phyloP scores from a whole-genome alignment of 257 asterid species.

The Plantago major region DNA sequence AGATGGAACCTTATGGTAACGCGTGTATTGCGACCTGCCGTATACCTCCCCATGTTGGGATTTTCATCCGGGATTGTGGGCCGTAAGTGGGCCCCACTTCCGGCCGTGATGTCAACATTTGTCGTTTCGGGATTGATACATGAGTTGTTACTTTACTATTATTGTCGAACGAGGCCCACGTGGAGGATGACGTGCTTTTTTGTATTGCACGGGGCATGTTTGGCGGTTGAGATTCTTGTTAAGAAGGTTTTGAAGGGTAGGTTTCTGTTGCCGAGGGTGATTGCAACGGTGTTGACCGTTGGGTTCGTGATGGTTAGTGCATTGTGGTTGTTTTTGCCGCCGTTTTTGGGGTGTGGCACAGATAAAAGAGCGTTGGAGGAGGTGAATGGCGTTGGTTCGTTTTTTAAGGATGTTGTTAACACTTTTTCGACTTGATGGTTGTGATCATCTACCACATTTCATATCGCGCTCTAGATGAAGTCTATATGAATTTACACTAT shows the following conservation, averaged over 20 bases:
- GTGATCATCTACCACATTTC: too few species aligned
- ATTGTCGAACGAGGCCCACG: conserved; percentile 52
- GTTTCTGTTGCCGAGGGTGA: conserved; percentile 40
- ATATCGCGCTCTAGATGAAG: too few species aligned
- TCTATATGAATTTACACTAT: too few species aligned
- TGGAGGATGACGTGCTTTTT: conserved; percentile 62
- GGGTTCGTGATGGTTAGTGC: conserved; percentile 48
- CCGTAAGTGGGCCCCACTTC: conserved; percentile 26
- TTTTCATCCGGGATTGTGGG: conserved; percentile 17
- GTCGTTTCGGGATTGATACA: conserved; percentile 52
- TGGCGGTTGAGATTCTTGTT: conserved; percentile 35
- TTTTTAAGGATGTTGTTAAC: conserved; percentile 40
- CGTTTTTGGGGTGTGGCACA: conserved; percentile 41
- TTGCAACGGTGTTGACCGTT: conserved; percentile 34
- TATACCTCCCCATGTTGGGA: too few species aligned
- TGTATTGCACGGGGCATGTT: conserved; percentile 51
- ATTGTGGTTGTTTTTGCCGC: conserved; percentile 62
- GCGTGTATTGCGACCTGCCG: conserved; percentile 35
- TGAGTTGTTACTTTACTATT: conserved; percentile 69
- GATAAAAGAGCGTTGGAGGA: conserved; percentile 48
- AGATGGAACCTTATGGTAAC: conserved; percentile 74
- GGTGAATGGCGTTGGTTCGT: conserved; percentile 45
- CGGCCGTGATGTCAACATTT: conserved; percentile 47
- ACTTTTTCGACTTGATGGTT: conserved; percentile 15
- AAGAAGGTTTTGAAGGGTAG: conserved; percentile 43